Percentiles rank a stretch among this genome's conserved stretches.
phyloP scores from a whole-genome alignment of 2,329 filamentous ascomycete genomes.

The Colletotrichum tropicale region DNA sequence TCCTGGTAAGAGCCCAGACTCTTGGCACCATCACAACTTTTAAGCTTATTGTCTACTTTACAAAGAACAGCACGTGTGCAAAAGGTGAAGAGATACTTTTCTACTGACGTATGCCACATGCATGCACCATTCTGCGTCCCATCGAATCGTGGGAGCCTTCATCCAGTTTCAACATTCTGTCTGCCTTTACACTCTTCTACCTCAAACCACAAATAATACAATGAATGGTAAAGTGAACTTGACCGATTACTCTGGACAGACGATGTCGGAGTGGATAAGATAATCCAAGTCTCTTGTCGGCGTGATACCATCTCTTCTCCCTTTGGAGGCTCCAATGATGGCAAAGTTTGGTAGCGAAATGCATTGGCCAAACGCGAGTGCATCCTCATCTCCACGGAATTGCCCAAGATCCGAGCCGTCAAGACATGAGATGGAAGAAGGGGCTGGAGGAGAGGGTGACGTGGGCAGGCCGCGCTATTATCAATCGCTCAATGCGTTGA shows the following conservation, averaged over 20 bases:
- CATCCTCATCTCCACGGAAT: not conserved
- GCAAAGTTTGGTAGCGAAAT: not conserved
- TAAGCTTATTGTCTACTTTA: not conserved
- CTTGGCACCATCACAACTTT: not conserved
- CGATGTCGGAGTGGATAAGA: not conserved
- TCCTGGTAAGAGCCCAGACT: not conserved
- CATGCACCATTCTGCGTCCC: not conserved
- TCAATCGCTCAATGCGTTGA: constrained; percentile 2
- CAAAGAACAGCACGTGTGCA: not conserved
- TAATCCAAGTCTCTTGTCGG: not conserved
- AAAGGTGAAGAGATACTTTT: not conserved
- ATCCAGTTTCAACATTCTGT: not conserved
- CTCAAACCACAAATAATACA: not conserved
- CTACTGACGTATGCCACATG: not conserved
- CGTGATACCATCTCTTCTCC: not conserved
- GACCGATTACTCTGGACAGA: not conserved
- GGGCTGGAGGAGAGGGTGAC: not conserved
- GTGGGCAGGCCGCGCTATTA: not conserved
- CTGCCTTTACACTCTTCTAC: not conserved
- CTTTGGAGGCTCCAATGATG: too few relatives aligned
- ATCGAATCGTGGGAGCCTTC: not conserved
- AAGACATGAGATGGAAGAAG: not conserved
- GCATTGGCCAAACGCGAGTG: constrained; percentile 3
- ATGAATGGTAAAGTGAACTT: not conserved
- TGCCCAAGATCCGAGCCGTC: not conserved